A percentile compares a stretch with the other conserved stretches of the same genome.
These are phyloP conservation scores for Kazachstania taianensis DNA, from an alignment of 805 yeast species.

Conservation along the genomic window DNA sequence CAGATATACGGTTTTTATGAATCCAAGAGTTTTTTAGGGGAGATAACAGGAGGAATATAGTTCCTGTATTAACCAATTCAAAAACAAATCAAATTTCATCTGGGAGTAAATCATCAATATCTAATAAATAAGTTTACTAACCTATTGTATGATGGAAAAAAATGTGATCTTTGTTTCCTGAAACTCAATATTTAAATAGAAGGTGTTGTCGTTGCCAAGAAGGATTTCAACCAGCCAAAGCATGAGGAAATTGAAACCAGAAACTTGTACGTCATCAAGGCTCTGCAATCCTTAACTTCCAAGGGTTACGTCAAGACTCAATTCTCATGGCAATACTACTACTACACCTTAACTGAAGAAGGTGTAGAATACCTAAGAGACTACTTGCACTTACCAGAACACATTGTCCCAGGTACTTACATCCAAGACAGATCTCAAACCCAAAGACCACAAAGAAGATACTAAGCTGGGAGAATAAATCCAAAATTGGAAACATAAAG, in stretches of 20 bases:
- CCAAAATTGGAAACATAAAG: no score
- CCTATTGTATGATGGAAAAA: no score
- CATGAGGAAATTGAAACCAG: constrained; percentile 97
- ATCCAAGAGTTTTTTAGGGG: no score
- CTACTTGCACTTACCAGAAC: constrained; percentile 97
- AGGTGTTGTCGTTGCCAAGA: constrained; percentile 99
- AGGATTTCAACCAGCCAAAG: constrained; percentile 94
- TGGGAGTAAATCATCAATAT: no score
- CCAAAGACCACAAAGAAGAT: constrained; percentile 50
- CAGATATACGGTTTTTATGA: no score
- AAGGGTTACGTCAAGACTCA: constrained; percentile 99
- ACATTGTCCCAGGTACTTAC: constrained; percentile 96
- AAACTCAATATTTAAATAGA: constrained; percentile 39
- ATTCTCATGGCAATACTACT: constrained; percentile 99
- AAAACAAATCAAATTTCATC: no score
- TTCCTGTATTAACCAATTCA: no score
- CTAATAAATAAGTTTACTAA: no score
- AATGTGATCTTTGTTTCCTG: no score
- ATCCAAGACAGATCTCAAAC: constrained; percentile 86
- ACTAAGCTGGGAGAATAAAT: constrained; percentile 18
- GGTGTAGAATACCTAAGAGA: constrained; percentile 98
- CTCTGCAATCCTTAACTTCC: constrained; percentile 97
- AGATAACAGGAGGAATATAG: no score
- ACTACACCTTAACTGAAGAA: constrained; percentile 99
- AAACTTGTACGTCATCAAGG: constrained; percentile 97